Conservation (phyloP, 768 basidiomycete species). For the Dacryopinax spathularia region DNA sequence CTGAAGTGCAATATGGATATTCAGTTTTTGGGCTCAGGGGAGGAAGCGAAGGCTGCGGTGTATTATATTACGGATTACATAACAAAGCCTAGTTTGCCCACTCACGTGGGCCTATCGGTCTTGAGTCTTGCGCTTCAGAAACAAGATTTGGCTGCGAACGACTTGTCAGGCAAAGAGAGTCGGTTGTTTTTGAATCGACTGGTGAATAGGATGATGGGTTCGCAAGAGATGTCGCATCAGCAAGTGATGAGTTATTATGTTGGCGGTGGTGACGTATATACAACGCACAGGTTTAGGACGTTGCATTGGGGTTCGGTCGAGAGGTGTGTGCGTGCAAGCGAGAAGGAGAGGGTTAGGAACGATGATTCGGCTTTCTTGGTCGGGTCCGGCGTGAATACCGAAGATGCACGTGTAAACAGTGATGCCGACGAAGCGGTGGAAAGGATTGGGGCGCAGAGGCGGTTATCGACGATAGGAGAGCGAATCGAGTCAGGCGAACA, state of each 20-base stretch:
- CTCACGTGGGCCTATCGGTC: slow-evolving; percentile 29
- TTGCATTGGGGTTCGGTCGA: slow-evolving; percentile 29
- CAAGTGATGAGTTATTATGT: slow-evolving; percentile 27
- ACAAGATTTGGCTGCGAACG: slow-evolving; percentile 9
- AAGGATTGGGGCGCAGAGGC: no score
- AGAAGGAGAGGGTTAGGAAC: no score
- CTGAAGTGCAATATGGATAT: slow-evolving; percentile 36
- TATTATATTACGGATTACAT: slow-evolving; percentile 41
- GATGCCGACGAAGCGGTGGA: no score
- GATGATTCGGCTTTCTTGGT: no score
- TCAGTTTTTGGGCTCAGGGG: slow-evolving; percentile 32
- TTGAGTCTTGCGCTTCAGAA: slow-evolving; percentile 25
- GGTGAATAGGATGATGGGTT: slow-evolving; percentile 26
- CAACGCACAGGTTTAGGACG: slow-evolving; percentile 25
- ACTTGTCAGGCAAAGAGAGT: slow-evolving; percentile 13
- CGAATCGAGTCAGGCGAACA: no score
- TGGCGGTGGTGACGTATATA: slow-evolving; percentile 27
- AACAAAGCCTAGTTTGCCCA: slow-evolving; percentile 30
- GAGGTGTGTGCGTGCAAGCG: slow-evolving; percentile 18
- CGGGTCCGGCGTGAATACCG: no score
- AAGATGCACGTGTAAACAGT: no score
- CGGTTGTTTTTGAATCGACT: slow-evolving; percentile 28
- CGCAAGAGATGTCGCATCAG: slow-evolving; percentile 30
- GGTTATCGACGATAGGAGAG: no score
- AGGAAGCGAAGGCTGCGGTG: slow-evolving; percentile 29